These are phyloP conservation scores for Talaromyces atroroseus DNA, from an alignment of 2,329 filamentous ascomycete species.

Conservation along the genomic window DNA sequence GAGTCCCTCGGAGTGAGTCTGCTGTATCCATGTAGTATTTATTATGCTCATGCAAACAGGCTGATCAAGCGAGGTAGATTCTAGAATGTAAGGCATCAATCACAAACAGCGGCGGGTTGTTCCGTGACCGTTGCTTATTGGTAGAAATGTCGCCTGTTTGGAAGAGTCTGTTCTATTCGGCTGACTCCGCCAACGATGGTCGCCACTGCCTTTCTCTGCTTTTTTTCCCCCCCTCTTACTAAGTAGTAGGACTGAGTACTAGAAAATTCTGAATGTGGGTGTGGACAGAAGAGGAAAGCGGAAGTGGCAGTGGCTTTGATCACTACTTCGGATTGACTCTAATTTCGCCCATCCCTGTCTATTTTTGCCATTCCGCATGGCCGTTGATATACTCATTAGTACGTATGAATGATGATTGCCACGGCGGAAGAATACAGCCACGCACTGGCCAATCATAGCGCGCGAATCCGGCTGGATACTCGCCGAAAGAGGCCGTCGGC, in stretches of 20 bases:
- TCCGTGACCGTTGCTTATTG: neutral
- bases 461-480: neutral
- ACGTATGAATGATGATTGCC: too few relatives aligned
- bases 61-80: too few relatives aligned
- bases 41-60: too few relatives aligned
- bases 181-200: conserved; percentile 2
- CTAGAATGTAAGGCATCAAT: neutral
- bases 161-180: too few relatives aligned
- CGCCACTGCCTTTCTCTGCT: neutral
- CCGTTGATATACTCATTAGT: neutral
- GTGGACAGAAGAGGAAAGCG: neutral
- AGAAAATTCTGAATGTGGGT: neutral
- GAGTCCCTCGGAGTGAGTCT: neutral
- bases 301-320: neutral
- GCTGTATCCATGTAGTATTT: too few relatives aligned
- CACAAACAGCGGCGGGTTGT: neutral
- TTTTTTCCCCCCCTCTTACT: neutral
- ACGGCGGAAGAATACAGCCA: neutral
- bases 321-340: neutral
- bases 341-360: neutral
- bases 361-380: too few relatives aligned
- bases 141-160: neutral
- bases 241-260: neutral
- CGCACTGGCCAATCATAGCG: neutral
- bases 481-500: neutral